Evolutionary conservation across 2,329 filamentous ascomycete genomes (phyloP).

Genomic region (Sordariomycetes sp.): DNA sequence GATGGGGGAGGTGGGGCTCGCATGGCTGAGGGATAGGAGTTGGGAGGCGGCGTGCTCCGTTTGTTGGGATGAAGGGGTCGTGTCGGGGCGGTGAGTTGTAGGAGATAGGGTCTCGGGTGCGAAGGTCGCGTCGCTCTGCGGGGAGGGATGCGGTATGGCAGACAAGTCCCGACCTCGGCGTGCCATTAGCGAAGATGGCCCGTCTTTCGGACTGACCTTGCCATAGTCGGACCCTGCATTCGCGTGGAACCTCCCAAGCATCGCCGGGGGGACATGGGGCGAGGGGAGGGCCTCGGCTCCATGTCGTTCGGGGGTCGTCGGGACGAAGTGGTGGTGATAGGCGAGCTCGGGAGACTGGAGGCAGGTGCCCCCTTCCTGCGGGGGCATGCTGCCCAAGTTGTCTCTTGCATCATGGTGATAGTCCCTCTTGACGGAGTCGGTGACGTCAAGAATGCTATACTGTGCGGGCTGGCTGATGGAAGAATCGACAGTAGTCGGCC

Average conservation of each 20-base stretch:
- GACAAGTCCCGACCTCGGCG: not conserved
- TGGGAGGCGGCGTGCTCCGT: constrained; percentile 20
- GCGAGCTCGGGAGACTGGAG: not conserved
- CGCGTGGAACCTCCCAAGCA: too few species aligned
- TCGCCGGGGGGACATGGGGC: too few species aligned
- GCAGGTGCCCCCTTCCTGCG: too few species aligned
- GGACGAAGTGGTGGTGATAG: not conserved
- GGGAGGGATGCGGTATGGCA: not conserved
- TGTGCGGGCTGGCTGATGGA: constrained; percentile 12
- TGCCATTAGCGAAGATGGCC: not conserved
- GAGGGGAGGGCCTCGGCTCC: too few species aligned
- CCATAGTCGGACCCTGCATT: too few species aligned
- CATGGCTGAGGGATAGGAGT: constrained; percentile 19
- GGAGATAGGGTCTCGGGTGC: not conserved
- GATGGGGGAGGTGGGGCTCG: constrained; percentile 6
- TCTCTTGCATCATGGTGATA: constrained; percentile 12
- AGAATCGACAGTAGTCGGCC: constrained; percentile 19
- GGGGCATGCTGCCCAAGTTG: not conserved
- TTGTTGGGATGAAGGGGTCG: constrained; percentile 3
- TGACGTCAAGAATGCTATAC: constrained; percentile 22
- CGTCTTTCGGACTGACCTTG: too few species aligned
- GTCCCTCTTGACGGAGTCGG: constrained; percentile 21
- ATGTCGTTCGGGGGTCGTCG: too few species aligned
- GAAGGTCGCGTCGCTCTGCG: not conserved
- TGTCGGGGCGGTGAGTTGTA: not conserved